Conservation (phyloP, 345 rosid genomes). For the Bruguiera gymnorhiza region DNA sequence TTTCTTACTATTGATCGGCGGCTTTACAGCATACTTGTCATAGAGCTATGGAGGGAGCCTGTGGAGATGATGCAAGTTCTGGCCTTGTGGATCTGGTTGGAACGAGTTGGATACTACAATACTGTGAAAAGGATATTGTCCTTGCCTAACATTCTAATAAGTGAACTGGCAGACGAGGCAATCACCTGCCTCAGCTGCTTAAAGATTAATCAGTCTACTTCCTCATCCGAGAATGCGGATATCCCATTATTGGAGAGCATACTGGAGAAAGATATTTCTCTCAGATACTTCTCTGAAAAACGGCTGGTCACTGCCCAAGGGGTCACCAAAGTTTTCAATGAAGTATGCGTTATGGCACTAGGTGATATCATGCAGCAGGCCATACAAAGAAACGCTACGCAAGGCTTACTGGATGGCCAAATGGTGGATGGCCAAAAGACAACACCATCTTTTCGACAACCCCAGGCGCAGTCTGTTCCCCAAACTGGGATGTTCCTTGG, state of each 20-base stretch:
- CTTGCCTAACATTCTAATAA: conserved; percentile 31
- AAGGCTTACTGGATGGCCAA: not conserved
- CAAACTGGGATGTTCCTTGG: conserved; percentile 3
- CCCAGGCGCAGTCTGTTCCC: not conserved
- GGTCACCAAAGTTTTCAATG: conserved; percentile 21
- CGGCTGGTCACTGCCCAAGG: conserved; percentile 23
- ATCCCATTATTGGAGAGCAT: conserved; percentile 32
- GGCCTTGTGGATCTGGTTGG: conserved; percentile 56
- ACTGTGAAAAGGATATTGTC: conserved; percentile 31
- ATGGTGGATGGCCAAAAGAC: conserved; percentile 7
- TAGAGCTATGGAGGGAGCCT: conserved; percentile 40
- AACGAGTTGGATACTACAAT: conserved; percentile 26
- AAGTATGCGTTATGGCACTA: conserved; percentile 38
- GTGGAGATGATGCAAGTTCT: conserved; percentile 38
- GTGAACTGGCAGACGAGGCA: conserved; percentile 48
- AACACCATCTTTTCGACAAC: not conserved
- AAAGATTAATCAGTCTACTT: not conserved
- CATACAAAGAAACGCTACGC: conserved; percentile 19
- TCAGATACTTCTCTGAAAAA: conserved; percentile 23
- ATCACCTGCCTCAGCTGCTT: conserved; percentile 33
- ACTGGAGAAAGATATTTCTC: conserved; percentile 31
- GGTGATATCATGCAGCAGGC: conserved; percentile 40
- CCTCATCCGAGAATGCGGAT: conserved; percentile 10
- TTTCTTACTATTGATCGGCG: conserved; percentile 51
- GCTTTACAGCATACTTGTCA: conserved; percentile 36